Base-by-base conservation (phyloP, 164 flowering plant genomes). In the Sextonia rubra region DNA sequence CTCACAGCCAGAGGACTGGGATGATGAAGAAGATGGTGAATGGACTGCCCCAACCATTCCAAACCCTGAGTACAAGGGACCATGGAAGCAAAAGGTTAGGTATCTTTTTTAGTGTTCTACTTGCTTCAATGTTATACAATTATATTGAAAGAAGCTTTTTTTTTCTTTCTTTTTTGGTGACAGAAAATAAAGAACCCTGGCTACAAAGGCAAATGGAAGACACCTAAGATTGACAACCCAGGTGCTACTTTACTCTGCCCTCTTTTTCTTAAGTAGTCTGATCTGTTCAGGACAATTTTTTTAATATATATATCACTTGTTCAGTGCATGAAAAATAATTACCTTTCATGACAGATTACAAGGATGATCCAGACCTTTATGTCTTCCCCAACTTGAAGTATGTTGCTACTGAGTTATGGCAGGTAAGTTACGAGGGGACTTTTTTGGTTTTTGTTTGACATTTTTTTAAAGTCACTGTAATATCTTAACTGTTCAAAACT, bases 161-260 rank as follows among this genome's bases (percentile, higher is more conserved):
- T 5, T 32, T 32, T 5, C n/a, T 32, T 32, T 32, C 8, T 5
- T 37, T 37, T 37, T 37, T 37, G 44, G 44, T 37, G 44, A 37
- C 84, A 87, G 87, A 82, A 80, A 83, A 80, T 85, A n/a, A 87
- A 87, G 83, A 87, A 87, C 68, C 86, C 90, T 2, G 82, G 82
- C 78, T 85, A 80, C 60, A 80, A 87, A 78, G 90, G 90, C 47
- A 87, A 87, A 71, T 87, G 89, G 88, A 84, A 85, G 77, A 75
- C 73, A 60, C 89, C 87, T 44, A 78, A 77, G 81, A 87, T 87
- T 71, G 87, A 85, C 71, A 87, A 85, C 70, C 90, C 90, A 69
- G 90, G 87, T 86, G 25, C 26, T 26, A n/a, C 48, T 32, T 66
- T 29, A 37, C 29, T 20, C 12, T 32, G 58, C 20, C 47, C 60